Conservation (phyloP, 225 moss, liverwort and hornwort species). For the Lunularia cruciata region DNA sequence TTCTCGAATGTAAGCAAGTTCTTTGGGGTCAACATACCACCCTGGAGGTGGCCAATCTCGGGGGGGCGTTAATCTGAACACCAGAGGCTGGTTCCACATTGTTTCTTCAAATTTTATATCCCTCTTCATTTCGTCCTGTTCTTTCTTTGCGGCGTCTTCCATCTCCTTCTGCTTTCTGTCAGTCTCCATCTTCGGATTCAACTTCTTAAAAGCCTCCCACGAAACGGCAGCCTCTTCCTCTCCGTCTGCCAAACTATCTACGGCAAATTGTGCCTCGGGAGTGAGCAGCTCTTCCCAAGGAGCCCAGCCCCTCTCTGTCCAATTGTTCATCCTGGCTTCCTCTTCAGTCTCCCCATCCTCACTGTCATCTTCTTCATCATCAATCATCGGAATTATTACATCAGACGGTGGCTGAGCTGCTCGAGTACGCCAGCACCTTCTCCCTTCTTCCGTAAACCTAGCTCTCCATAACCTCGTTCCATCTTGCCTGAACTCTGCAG, state of each 20-base stretch:
- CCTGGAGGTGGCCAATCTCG: constrained; percentile 98
- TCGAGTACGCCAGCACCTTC: not conserved
- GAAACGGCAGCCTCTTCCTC: constrained; percentile 77
- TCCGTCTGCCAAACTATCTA: constrained; percentile 78
- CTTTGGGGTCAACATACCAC: constrained; percentile 91
- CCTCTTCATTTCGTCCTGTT: constrained; percentile 48
- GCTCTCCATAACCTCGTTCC: constrained; percentile 7
- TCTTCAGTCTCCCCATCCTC: constrained; percentile 76
- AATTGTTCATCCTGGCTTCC: constrained; percentile 77
- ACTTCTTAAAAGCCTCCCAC: constrained; percentile 73
- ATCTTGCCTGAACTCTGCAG: not conserved
- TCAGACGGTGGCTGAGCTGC: constrained; percentile 32
- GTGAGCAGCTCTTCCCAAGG: constrained; percentile 91
- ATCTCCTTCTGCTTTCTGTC: constrained; percentile 46
- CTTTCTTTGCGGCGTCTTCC: constrained; percentile 47
- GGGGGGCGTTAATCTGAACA: constrained; percentile 74
- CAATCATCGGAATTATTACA: constrained; percentile 37
- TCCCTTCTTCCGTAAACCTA: not conserved
- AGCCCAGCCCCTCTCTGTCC: constrained; percentile 93
- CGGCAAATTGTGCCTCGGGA: constrained; percentile 93
- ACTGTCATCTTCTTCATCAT: constrained; percentile 55
- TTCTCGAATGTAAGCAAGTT: constrained; percentile 88
- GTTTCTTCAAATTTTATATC: constrained; percentile 56
- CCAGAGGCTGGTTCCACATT: constrained; percentile 63
- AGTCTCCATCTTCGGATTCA: constrained; percentile 67